Conservation (phyloP, 2,329 filamentous ascomycete species). For the Aspergillus uvarum region DNA sequence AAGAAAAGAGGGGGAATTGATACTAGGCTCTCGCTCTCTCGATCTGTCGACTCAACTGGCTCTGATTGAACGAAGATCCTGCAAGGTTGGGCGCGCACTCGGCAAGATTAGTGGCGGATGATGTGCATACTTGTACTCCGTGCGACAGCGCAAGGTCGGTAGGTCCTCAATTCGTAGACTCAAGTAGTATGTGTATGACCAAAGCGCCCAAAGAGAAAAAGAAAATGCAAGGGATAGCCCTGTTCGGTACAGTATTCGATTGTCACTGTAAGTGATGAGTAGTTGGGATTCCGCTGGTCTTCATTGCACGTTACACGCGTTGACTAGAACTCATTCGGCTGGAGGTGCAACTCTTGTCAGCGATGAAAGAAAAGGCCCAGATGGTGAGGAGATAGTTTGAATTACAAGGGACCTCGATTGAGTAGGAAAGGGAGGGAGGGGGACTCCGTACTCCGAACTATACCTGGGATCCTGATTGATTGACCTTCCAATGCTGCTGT, state of each 20-base stretch:
- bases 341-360: background rate
- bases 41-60: background rate
- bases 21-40: background rate
- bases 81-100: constrained; percentile 6
- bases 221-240: constrained; percentile 17
- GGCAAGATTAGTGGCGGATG: constrained; percentile 5
- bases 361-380: background rate
- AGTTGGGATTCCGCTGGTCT: background rate
- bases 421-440: too few relatives aligned
- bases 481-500: too few relatives aligned
- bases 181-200: constrained; percentile 1
- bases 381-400: too few relatives aligned
- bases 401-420: too few relatives aligned
- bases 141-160: background rate
- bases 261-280: background rate
- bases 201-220: background rate
- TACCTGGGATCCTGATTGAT: too few relatives aligned
- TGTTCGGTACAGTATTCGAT: constrained; percentile 9
- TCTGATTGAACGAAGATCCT: constrained; percentile 5
- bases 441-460: too few relatives aligned
- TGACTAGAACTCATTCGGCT: background rate
- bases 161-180: background rate
- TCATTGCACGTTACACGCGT: constrained; percentile 1
- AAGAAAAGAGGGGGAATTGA: too few relatives aligned
- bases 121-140: constrained; percentile 10